A percentile compares a stretch with the other conserved stretches of the same genome.
Conservation (phyloP, 1,139 yeast species). For the Taphrina betulina region DNA sequence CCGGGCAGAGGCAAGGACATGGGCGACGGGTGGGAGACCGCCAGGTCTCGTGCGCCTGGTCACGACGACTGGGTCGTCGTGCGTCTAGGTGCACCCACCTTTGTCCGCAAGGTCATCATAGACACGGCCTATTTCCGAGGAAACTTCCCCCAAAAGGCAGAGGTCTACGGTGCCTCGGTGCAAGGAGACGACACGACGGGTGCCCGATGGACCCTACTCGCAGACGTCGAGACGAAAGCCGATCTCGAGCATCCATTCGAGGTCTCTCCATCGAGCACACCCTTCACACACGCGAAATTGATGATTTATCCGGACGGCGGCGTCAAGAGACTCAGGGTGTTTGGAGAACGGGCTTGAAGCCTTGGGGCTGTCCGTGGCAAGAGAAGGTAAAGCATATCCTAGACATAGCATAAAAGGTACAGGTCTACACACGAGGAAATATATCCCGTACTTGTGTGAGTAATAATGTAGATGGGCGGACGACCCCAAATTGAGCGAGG, state of each 20-base stretch:
- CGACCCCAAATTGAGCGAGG: too few species aligned
- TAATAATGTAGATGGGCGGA: too few species aligned
- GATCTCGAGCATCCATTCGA: constrained; percentile 70
- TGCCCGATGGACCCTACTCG: constrained; percentile 60
- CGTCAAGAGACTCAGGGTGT: constrained; percentile 80
- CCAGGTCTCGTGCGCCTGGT: constrained; percentile 74
- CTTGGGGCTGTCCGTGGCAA: background rate
- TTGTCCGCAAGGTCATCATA: constrained; percentile 59
- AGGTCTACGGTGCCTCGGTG: constrained; percentile 47
- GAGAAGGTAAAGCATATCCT: too few species aligned
- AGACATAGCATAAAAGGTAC: too few species aligned
- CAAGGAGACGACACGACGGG: constrained; percentile 41
- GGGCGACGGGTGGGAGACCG: constrained; percentile 99
- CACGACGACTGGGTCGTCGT: constrained; percentile 90
- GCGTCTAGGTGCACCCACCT: constrained; percentile 63
- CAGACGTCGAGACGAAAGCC: constrained; percentile 70
- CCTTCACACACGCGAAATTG: constrained; percentile 64
- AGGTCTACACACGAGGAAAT: too few species aligned
- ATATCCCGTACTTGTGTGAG: too few species aligned
- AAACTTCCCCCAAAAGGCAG: constrained; percentile 78
- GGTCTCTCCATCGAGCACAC: constrained; percentile 39
- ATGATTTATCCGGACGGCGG: constrained; percentile 96
- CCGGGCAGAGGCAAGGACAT: constrained; percentile 95
- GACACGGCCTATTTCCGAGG: constrained; percentile 95
- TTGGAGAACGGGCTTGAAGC: constrained; percentile 54